Conservation (phyloP, 192 early-diverging fungal species). For the Globomyces pollinis-pini region DNA sequence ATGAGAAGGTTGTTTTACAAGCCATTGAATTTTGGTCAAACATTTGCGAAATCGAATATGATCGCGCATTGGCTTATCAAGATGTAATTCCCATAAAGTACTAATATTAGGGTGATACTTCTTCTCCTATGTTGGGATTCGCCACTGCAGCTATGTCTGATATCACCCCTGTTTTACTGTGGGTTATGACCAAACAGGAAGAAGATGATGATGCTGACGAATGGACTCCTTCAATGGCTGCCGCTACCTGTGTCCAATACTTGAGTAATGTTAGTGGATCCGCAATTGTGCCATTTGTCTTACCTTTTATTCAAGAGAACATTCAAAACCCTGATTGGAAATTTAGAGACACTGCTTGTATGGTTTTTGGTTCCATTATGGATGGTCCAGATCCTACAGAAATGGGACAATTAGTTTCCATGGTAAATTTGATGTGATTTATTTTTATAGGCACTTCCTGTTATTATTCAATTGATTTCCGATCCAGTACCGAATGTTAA, state of each 20-base stretch:
- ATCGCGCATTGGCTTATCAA: slow-evolving; percentile 9
- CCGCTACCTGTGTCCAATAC: slow-evolving; percentile 86
- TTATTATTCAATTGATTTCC: slow-evolving; percentile 74
- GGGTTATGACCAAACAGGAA: slow-evolving; percentile 90
- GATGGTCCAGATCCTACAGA: slow-evolving; percentile 65
- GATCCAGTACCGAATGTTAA: slow-evolving; percentile 86
- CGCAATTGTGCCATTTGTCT: slow-evolving; percentile 70
- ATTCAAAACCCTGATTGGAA: slow-evolving; percentile 85
- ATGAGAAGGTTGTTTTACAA: slow-evolving; percentile 86
- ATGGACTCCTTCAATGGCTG: slow-evolving; percentile 98
- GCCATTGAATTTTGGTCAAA: slow-evolving; percentile 99
- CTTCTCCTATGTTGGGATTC: slow-evolving; percentile 55
- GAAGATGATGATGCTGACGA: slow-evolving; percentile 99
- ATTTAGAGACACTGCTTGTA: slow-evolving; percentile 90
- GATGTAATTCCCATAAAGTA: slow-evolving; percentile 29
- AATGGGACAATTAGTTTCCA: slow-evolving; percentile 21
- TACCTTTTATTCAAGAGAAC: slow-evolving; percentile 84
- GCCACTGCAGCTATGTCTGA: slow-evolving; percentile 60
- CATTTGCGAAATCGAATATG: slow-evolving; percentile 83
- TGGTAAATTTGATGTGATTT: slow-evolving; percentile 5
- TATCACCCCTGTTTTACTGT: slow-evolving; percentile 77
- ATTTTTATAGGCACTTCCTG: slow-evolving; percentile 71
- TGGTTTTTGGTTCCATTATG: slow-evolving; percentile 96
- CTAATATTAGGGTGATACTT: slow-evolving; percentile 42
- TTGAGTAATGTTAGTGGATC: slow-evolving; percentile 79